Percentiles rank a stretch among this genome's conserved stretches.
These are phyloP conservation scores for Tricholoma furcatifolium DNA, from an alignment of 768 basidiomycete genomes.

Conservation along the genomic window DNA sequence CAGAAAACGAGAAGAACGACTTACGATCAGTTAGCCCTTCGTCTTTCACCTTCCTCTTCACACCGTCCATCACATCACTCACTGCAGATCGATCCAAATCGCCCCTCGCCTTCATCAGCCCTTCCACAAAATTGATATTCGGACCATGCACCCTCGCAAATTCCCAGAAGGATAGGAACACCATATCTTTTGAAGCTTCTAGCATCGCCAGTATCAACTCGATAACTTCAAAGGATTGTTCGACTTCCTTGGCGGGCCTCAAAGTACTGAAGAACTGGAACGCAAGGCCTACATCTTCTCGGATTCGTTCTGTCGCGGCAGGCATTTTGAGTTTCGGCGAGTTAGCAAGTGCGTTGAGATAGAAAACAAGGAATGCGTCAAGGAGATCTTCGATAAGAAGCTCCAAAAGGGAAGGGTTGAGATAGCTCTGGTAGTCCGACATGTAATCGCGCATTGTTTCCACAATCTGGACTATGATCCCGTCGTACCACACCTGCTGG, in stretches of 20 bases:
- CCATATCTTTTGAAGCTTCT: slow-evolving; percentile 84
- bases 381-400: slow-evolving; percentile 90
- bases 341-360: slow-evolving; percentile 84
- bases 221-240: slow-evolving; percentile 80
- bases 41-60: slow-evolving; percentile 90
- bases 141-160: slow-evolving; percentile 95
- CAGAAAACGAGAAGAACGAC: slow-evolving; percentile 26
- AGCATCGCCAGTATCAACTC: slow-evolving; percentile 81
- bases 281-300: slow-evolving; percentile 73
- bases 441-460: slow-evolving; percentile 98
- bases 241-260: slow-evolving; percentile 78
- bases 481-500: slow-evolving; percentile 87
- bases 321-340: slow-evolving; percentile 87
- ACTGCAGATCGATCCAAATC: slow-evolving; percentile 89
- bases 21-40: slow-evolving; percentile 80
- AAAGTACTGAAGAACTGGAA: slow-evolving; percentile 80
- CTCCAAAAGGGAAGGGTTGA: slow-evolving; percentile 89
- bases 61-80: slow-evolving; percentile 90
- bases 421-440: slow-evolving; percentile 88
- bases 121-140: slow-evolving; percentile 88
- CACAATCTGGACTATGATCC: slow-evolving; percentile 82
- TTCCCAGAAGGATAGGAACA: slow-evolving; percentile 89
- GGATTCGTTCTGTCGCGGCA: slow-evolving; percentile 77
- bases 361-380: slow-evolving; percentile 85
- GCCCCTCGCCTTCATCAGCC: slow-evolving; percentile 82